A percentile compares a stretch with the other conserved stretches of the same genome.
phyloP scores from a whole-genome alignment of 768 basidiomycete genomes.

The Dacryopinax primogenitus region DNA sequence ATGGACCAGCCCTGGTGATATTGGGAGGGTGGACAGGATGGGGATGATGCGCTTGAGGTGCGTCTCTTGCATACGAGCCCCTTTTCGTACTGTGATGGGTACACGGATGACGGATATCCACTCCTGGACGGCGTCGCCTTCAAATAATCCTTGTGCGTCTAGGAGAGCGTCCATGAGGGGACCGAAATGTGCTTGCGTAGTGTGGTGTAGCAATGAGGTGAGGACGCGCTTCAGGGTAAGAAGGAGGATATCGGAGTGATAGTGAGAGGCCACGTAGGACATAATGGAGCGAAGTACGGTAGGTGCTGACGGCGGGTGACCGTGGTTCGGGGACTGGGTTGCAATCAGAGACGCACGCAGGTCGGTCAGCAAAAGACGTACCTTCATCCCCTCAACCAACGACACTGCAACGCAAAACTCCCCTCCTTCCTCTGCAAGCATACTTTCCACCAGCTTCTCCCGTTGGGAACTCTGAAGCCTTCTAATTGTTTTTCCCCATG shows the following conservation, averaged over 20 bases:
- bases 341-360: slow-evolving; percentile 6
- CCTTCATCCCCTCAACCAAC: slow-evolving; percentile 59
- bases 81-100: slow-evolving; percentile 52
- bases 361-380: slow-evolving; percentile 22
- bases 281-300: slow-evolving; percentile 47
- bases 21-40: background rate
- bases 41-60: background rate
- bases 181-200: slow-evolving; percentile 54
- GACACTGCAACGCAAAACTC: slow-evolving; percentile 42
- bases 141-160: background rate
- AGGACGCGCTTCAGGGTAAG: slow-evolving; percentile 46
- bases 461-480: slow-evolving; percentile 51
- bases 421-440: slow-evolving; percentile 35
- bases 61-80: slow-evolving; percentile 41
- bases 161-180: slow-evolving; percentile 42
- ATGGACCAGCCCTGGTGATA: background rate
- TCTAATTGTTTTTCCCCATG: slow-evolving; percentile 70
- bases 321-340: slow-evolving; percentile 11
- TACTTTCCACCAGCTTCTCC: slow-evolving; percentile 41
- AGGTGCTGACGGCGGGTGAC: slow-evolving; percentile 60
- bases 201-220: slow-evolving; percentile 74
- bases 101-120: slow-evolving; percentile 41
- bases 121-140: slow-evolving; percentile 7
- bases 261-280: slow-evolving; percentile 45
- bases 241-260: slow-evolving; percentile 22